Evolutionary conservation across 768 basidiomycete genomes (phyloP).

Genomic region (Favolaschia claudopus): DNA sequence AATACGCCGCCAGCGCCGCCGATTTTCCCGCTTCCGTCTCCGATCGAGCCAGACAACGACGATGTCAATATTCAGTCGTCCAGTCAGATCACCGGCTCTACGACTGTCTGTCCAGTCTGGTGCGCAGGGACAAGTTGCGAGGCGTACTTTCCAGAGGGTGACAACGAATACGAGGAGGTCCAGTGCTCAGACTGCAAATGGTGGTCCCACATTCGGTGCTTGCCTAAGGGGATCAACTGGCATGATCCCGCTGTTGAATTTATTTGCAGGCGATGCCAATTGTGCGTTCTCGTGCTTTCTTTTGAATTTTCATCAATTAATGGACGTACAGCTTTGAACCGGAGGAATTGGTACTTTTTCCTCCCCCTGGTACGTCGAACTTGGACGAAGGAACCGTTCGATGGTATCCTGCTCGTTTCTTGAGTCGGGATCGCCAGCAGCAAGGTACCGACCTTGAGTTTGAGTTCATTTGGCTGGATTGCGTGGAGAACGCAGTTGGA

Average conservation of each 20-base stretch:
- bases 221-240: neutral
- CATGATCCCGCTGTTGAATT: neutral
- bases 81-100: neutral
- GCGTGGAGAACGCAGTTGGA: neutral
- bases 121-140: conserved; percentile 14
- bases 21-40: too few relatives aligned
- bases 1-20: too few relatives aligned
- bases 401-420: conserved; percentile 2
- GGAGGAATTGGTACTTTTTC: neutral
- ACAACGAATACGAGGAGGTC: conserved; percentile 4
- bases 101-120: neutral
- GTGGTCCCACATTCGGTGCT: conserved; percentile 6
- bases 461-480: neutral
- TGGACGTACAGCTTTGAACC: neutral
- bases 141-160: neutral
- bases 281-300: too few relatives aligned
- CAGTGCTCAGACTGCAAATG: conserved; percentile 1
- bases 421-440: neutral
- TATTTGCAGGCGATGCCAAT: neutral
- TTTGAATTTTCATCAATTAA: too few relatives aligned
- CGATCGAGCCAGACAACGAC: too few relatives aligned
- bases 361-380: neutral
- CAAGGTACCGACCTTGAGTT: neutral
- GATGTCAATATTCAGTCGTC: too few relatives aligned
- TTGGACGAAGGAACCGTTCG: neutral